Evolutionary conservation across 164 flowering plant genomes (phyloP).

Genomic region (Macadamia integrifolia): DNA sequence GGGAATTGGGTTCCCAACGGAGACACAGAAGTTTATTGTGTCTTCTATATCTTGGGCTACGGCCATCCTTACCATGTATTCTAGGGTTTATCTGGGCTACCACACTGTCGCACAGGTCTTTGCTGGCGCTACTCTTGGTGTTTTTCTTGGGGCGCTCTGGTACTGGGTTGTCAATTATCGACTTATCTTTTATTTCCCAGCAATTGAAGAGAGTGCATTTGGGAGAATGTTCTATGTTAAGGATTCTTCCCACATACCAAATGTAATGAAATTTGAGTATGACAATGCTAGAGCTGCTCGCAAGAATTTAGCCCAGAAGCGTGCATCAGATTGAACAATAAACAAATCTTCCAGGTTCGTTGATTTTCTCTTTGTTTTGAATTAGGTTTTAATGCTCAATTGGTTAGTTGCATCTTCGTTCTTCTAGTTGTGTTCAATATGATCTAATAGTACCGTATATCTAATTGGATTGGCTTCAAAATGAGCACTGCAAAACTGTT

Average conservation of each 20-base stretch:
- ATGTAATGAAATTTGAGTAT: constrained; percentile 88
- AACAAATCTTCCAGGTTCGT: not conserved
- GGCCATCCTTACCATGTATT: constrained; percentile 72
- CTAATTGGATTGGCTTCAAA: no score
- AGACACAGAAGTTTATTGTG: constrained; percentile 22
- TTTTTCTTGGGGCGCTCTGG: constrained; percentile 68
- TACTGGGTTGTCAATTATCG: constrained; percentile 63
- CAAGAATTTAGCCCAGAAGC: constrained; percentile 30
- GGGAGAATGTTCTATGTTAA: constrained; percentile 77
- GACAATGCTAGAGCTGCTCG: constrained; percentile 82
- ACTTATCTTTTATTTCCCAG: constrained; percentile 42
- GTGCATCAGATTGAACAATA: constrained; percentile 17
- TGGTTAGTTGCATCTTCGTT: no score
- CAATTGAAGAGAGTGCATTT: constrained; percentile 72
- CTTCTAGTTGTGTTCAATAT: no score
- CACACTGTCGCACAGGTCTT: constrained; percentile 85
- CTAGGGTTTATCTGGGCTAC: constrained; percentile 95
- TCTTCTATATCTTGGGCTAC: constrained; percentile 41
- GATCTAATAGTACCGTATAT: no score
- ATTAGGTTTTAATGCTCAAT: no score
- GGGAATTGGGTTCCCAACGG: constrained; percentile 29
- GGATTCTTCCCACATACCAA: constrained; percentile 80
- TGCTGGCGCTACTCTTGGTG: constrained; percentile 84
- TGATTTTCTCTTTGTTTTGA: no score
- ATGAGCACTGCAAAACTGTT: no score